These are phyloP conservation scores for Boletus coffeatus DNA, from an alignment of 1,284 basidiomycete genomes.

Conservation along the genomic window DNA sequence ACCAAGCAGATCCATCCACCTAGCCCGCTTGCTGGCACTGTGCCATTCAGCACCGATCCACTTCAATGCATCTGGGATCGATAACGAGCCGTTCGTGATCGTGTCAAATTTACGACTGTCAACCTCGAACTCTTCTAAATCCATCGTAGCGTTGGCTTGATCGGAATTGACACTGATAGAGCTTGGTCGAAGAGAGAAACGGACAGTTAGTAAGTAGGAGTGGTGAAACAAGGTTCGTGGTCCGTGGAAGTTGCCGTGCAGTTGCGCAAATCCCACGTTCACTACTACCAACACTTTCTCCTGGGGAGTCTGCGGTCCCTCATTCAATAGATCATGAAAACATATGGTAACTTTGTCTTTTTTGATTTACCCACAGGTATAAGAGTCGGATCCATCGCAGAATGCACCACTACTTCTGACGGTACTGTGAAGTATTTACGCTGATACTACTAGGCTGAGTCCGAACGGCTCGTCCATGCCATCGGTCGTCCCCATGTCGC, in stretches of 20 bases:
- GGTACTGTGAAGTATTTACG: background rate
- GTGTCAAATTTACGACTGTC: background rate
- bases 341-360: background rate
- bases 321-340: background rate
- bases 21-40: slow-evolving; percentile 33
- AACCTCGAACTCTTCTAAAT: slow-evolving; percentile 29
- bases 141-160: slow-evolving; percentile 16
- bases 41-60: slow-evolving; percentile 38
- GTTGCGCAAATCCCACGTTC: background rate
- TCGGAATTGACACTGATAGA: background rate
- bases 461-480: background rate
- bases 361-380: background rate
- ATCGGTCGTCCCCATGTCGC: background rate
- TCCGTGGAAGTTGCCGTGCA: background rate
- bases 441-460: background rate
- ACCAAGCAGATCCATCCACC: slow-evolving; percentile 67
- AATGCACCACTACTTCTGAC: background rate
- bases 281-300: background rate
- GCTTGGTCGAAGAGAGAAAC: background rate
- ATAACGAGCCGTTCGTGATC: slow-evolving; percentile 2
- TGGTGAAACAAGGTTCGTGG: background rate
- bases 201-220: background rate
- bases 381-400: background rate
- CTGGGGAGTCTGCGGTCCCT: background rate
- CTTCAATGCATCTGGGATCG: slow-evolving; percentile 23